A percentile compares a stretch with the other conserved stretches of the same genome.
These are phyloP conservation scores for Arthrobotrys megalospora DNA, from an alignment of 2,329 filamentous ascomycete genomes.

Conservation along the genomic window DNA sequence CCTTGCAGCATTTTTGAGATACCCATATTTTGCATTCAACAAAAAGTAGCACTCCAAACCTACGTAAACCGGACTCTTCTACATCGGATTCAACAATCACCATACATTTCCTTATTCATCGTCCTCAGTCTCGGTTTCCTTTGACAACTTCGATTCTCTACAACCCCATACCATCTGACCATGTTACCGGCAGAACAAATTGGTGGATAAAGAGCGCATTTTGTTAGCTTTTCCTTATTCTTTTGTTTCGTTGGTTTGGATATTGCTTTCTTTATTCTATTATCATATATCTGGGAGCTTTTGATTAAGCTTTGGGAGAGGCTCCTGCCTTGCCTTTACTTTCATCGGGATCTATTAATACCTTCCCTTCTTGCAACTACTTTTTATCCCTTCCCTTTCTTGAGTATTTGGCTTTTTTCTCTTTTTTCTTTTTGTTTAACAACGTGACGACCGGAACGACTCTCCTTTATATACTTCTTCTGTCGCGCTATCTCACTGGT, in stretches of 20 bases:
- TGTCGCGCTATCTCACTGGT: conserved; percentile 37
- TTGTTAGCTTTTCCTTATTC: conserved; percentile 14
- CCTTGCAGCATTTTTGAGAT: conserved; percentile 53
- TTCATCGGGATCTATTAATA: conserved; percentile 36
- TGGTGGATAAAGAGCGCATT: conserved; percentile 51
- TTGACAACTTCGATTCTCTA: conserved; percentile 38
- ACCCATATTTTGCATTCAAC: conserved; percentile 57
- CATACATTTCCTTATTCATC: conserved; percentile 9
- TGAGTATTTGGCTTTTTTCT: conserved; percentile 1
- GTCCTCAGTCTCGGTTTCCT: background rate
- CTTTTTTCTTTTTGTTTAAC: conserved; percentile 11
- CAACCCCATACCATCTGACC: conserved; percentile 58
- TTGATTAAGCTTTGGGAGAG: conserved; percentile 43
- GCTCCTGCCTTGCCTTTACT: background rate
- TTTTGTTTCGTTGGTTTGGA: conserved; percentile 27
- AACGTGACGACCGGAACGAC: conserved; percentile 57
- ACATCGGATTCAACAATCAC: conserved; percentile 20
- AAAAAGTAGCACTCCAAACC: conserved; percentile 54
- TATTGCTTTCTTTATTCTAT: conserved; percentile 17
- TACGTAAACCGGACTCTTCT: conserved; percentile 22
- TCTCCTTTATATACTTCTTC: conserved; percentile 55
- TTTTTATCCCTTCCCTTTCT: conserved; percentile 10
- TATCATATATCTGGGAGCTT: conserved; percentile 31
- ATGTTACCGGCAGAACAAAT: conserved; percentile 57
- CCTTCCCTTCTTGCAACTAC: conserved; percentile 17